These are phyloP conservation scores for Phytophthora megakarya DNA, from an alignment of 352 stramenopile genomes.

Conservation along the genomic window DNA sequence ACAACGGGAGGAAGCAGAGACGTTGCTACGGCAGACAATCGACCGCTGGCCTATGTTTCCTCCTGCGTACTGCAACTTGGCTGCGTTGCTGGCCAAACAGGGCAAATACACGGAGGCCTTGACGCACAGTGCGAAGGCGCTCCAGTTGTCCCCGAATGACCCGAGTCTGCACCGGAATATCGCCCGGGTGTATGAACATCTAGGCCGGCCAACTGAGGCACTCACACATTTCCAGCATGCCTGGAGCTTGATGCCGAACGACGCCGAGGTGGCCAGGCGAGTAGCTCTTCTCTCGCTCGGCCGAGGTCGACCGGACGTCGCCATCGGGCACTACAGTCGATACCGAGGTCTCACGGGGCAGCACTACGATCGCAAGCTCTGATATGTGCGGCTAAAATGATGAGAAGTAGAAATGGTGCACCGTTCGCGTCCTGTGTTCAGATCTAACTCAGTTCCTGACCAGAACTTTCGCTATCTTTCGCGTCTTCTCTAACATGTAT, in stretches of 20 bases:
- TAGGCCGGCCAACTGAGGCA: constrained; percentile 54
- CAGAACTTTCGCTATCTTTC: constrained; percentile 28
- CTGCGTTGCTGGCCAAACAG: constrained; percentile 44
- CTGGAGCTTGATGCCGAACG: constrained; percentile 38
- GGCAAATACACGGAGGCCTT: constrained; percentile 58
- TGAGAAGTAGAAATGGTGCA: constrained; percentile 12
- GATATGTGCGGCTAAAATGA: constrained; percentile 25
- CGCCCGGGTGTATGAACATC: constrained; percentile 56
- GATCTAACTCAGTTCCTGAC: constrained; percentile 30
- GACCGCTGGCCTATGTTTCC: constrained; percentile 54
- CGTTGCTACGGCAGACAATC: constrained; percentile 50
- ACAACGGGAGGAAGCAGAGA: constrained; percentile 44
- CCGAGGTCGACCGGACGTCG: constrained; percentile 26
- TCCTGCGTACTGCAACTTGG: constrained; percentile 61
- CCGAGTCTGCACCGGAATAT: constrained; percentile 61
- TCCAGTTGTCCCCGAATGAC: constrained; percentile 49
- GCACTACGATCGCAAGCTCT: constrained; percentile 71
- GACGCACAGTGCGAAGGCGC: constrained; percentile 38
- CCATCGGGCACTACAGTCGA: constrained; percentile 49
- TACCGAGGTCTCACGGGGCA: constrained; percentile 50
- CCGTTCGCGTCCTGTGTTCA: constrained; percentile 24
- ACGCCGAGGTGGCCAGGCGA: constrained; percentile 43
- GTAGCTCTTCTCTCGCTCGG: constrained; percentile 59
- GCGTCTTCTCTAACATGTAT: constrained; percentile 15
- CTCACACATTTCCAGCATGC: constrained; percentile 51